Evolutionary conservation across 1,284 basidiomycete genomes (phyloP).

Genomic region (Trichosporon asahii): DNA sequence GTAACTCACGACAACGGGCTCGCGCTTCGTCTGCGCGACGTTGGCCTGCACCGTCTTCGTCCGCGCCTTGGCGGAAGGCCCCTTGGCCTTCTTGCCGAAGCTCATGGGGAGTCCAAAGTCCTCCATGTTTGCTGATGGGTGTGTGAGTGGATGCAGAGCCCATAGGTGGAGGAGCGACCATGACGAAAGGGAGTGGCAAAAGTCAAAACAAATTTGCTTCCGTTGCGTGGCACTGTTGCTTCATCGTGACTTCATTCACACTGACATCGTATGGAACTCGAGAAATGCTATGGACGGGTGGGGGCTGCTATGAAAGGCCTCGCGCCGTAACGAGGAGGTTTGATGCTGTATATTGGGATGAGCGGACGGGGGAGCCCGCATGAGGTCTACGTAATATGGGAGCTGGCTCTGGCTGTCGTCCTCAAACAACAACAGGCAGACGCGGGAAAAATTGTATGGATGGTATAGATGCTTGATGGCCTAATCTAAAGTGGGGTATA

Average conservation of each 20-base stretch:
- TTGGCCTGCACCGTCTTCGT: conserved; percentile 26
- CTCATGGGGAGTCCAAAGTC: conserved; percentile 50
- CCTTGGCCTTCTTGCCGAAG: conserved; percentile 53
- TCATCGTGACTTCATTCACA: conserved; percentile 16
- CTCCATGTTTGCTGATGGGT: conserved; percentile 38
- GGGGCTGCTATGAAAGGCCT: conserved; percentile 18
- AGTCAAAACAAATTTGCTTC: conserved; percentile 11
- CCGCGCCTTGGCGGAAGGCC: conserved; percentile 27
- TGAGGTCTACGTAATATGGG: conserved; percentile 23
- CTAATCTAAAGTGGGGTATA: conserved; percentile 27
- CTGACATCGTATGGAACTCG: conserved; percentile 11
- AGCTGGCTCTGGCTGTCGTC: neutral
- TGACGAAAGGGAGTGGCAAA: neutral
- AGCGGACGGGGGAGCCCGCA: neutral
- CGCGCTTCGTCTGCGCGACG: conserved; percentile 49
- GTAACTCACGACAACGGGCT: conserved; percentile 22
- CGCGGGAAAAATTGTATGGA: conserved; percentile 21
- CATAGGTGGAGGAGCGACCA: neutral
- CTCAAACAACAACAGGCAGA: conserved; percentile 11
- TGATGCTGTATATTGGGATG: conserved; percentile 16
- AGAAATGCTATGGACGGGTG: conserved; percentile 26
- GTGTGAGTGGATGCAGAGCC: neutral
- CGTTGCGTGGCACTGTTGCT: neutral
- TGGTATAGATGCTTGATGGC: conserved; percentile 29
- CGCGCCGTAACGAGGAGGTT: conserved; percentile 25